Evolutionary conservation across 1,284 basidiomycete genomes (phyloP).

Genomic region (Coriolopsis trogii): DNA sequence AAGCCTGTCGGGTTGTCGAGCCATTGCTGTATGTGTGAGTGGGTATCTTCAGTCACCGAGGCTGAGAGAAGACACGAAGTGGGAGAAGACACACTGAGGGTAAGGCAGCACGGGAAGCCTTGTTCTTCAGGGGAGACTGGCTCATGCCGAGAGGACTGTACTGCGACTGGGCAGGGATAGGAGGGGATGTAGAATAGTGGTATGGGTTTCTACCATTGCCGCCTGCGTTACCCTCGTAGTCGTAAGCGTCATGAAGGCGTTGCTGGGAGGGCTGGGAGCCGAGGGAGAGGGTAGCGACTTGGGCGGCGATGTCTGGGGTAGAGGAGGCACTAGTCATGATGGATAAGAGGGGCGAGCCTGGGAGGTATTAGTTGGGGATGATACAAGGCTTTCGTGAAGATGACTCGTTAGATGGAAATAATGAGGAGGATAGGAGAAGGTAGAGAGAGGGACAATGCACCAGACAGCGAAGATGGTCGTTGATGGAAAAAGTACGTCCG

Average conservation of each 20-base stretch:
- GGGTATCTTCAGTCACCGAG: slow-evolving; percentile 12
- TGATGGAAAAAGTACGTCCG: slow-evolving; percentile 29
- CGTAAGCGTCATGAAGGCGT: slow-evolving; percentile 84
- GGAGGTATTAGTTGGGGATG: slow-evolving; percentile 22
- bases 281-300: slow-evolving; percentile 54
- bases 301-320: slow-evolving; percentile 70
- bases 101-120: slow-evolving; percentile 65
- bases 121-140: slow-evolving; percentile 74
- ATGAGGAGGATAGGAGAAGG: slow-evolving; percentile 25
- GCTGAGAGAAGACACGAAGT: slow-evolving; percentile 15
- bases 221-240: slow-evolving; percentile 65
- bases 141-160: slow-evolving; percentile 64
- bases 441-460: slow-evolving; percentile 29
- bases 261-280: slow-evolving; percentile 60
- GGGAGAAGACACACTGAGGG: slow-evolving; percentile 61
- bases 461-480: slow-evolving; percentile 30
- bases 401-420: slow-evolving; percentile 32
- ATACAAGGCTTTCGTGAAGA: slow-evolving; percentile 32
- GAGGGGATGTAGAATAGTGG: slow-evolving; percentile 70
- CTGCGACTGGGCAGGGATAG: slow-evolving; percentile 63
- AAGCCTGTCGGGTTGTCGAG: slow-evolving; percentile 57
- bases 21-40: slow-evolving; percentile 64
- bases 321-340: slow-evolving; percentile 76
- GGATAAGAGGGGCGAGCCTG: slow-evolving; percentile 23
- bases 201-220: slow-evolving; percentile 58